A percentile compares a stretch with the other conserved stretches of the same genome.
Evolutionary conservation across 768 basidiomycete genomes (phyloP).

Genomic region (Infundibulicybe gibba): DNA sequence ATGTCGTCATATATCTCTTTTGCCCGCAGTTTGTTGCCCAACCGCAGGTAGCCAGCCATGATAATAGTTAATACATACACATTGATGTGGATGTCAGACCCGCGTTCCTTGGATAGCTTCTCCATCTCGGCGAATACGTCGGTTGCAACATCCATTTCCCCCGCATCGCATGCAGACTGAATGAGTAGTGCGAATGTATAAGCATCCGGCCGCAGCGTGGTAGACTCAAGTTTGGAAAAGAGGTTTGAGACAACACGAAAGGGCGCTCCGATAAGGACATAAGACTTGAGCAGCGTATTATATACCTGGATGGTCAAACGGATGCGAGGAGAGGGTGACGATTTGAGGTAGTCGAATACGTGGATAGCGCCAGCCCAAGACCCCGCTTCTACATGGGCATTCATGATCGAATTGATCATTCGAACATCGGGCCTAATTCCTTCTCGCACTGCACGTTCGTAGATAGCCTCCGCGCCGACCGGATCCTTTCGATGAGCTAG

Average conservation of each 20-base stretch:
- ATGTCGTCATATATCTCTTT: slow-evolving; percentile 72
- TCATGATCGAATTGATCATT: slow-evolving; percentile 74
- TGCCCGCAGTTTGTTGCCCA: slow-evolving; percentile 49
- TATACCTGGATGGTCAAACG: slow-evolving; percentile 57
- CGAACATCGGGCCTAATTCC: slow-evolving; percentile 58
- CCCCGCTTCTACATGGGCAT: slow-evolving; percentile 77
- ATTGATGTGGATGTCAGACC: slow-evolving; percentile 39
- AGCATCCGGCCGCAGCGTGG: slow-evolving; percentile 52
- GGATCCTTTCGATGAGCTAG: slow-evolving; percentile 62
- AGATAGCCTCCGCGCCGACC: slow-evolving; percentile 62
- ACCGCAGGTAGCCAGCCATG: slow-evolving; percentile 67
- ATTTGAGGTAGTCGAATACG: slow-evolving; percentile 59
- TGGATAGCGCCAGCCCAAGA: slow-evolving; percentile 75
- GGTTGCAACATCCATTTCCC: slow-evolving; percentile 57
- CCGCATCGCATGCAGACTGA: slow-evolving; percentile 77
- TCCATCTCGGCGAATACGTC: slow-evolving; percentile 73
- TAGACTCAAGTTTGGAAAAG: slow-evolving; percentile 51
- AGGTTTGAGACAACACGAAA: slow-evolving; percentile 57
- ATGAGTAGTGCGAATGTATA: slow-evolving; percentile 73
- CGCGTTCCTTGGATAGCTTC: slow-evolving; percentile 28
- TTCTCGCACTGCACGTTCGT: slow-evolving; percentile 57
- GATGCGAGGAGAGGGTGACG: slow-evolving; percentile 27
- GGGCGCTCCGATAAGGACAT: slow-evolving; percentile 78
- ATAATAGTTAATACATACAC: slow-evolving; percentile 69
- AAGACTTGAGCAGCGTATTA: slow-evolving; percentile 81